phyloP scores from a whole-genome alignment of 768 basidiomycete species.

The Mycena filopes region DNA sequence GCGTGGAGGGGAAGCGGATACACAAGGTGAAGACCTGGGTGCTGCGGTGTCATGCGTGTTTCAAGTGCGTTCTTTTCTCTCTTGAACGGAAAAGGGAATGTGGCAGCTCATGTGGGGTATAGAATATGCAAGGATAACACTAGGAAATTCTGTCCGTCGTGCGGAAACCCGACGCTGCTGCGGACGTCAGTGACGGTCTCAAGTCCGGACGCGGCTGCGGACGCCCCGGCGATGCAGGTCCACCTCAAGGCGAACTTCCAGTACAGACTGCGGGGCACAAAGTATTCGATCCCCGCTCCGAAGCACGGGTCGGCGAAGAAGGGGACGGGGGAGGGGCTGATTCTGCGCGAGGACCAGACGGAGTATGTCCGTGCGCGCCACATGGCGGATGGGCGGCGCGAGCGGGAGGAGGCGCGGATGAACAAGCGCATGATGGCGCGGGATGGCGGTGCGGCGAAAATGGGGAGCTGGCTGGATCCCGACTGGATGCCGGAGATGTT shows the following conservation, averaged over 20 bases:
- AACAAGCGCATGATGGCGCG: slow-evolving; percentile 67
- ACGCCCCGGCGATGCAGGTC: slow-evolving; percentile 79
- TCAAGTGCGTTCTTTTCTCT: slow-evolving; percentile 79
- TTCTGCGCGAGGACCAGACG: slow-evolving; percentile 92
- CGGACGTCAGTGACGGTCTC: slow-evolving; percentile 92
- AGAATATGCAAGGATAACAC: slow-evolving; percentile 96
- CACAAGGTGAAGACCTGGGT: slow-evolving; percentile 96
- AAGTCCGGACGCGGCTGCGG: slow-evolving; percentile 66
- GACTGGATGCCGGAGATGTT: slow-evolving; percentile 93
- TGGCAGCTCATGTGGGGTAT: no score
- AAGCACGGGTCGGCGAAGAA: slow-evolving; percentile 90
- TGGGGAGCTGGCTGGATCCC: slow-evolving; percentile 93
- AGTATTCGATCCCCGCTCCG: slow-evolving; percentile 91
- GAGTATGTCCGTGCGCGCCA: slow-evolving; percentile 89
- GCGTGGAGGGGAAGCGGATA: slow-evolving; percentile 91
- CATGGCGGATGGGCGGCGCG: slow-evolving; percentile 74
- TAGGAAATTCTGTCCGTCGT: slow-evolving; percentile 97
- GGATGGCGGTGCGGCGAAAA: slow-evolving; percentile 59
- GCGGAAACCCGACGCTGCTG: slow-evolving; percentile 91
- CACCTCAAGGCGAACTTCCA: slow-evolving; percentile 98
- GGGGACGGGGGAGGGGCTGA: slow-evolving; percentile 83
- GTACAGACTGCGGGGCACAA: slow-evolving; percentile 90
- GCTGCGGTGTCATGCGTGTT: slow-evolving; percentile 96
- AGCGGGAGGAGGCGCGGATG: slow-evolving; percentile 83
- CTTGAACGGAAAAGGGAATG: no score